Conservation (phyloP, 208 protist species). For the Crithidia acanthocephali region DNA sequence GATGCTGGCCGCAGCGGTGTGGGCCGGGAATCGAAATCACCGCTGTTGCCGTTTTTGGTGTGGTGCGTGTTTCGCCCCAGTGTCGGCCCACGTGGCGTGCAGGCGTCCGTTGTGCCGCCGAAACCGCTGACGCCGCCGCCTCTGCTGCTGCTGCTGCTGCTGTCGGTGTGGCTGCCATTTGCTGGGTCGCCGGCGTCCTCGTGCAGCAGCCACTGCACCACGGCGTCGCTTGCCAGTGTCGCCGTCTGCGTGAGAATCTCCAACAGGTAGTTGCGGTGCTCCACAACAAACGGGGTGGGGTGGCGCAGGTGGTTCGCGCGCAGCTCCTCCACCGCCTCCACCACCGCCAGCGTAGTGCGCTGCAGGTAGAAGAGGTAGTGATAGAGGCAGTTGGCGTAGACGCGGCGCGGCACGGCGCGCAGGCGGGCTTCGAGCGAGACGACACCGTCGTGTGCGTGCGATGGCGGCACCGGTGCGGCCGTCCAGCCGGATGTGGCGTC, state of each 20-base stretch:
- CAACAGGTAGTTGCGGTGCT: constrained; percentile 50
- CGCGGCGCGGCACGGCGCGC: constrained; percentile 14
- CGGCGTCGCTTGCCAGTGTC: constrained; percentile 26
- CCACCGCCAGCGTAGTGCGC: constrained; percentile 38
- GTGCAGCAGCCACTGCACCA: constrained; percentile 26
- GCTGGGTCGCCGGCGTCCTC: neutral
- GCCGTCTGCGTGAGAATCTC: constrained; percentile 42
- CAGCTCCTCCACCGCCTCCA: constrained; percentile 29
- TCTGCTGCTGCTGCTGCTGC: neutral
- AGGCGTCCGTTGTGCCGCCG: no score
- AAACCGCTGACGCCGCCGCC: neutral
- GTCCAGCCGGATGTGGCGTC: no score
- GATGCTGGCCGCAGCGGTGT: neutral
- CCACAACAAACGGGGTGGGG: constrained; percentile 42
- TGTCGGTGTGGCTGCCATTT: no score
- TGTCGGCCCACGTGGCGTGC: neutral
- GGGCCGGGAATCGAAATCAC: neutral
- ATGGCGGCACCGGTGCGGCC: neutral
- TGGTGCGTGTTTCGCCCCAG: no score
- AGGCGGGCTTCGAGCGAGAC: neutral
- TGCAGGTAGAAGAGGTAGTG: constrained; percentile 51
- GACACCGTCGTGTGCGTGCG: neutral
- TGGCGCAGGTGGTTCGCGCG: constrained; percentile 32
- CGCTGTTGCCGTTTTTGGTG: neutral
- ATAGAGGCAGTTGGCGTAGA: constrained; percentile 39